phyloP scores from a whole-genome alignment of 2,329 filamentous ascomycete genomes.

The Aspergillus viridinutans region DNA sequence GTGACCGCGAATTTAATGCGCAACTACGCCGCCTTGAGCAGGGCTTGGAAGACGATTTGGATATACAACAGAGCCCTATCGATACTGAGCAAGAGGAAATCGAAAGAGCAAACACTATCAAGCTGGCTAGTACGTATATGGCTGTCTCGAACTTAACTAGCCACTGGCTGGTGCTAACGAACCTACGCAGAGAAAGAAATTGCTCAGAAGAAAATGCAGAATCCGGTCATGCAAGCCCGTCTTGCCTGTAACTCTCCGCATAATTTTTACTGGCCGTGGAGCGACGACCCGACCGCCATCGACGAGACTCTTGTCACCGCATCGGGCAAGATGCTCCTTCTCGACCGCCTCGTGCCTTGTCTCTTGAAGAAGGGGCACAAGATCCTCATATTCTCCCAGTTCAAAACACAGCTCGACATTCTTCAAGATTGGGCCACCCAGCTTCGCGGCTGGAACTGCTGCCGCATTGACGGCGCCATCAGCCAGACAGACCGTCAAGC shows the following conservation, averaged over 20 bases:
- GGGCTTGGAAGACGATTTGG: slow-evolving; percentile 56
- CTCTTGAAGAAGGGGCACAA: slow-evolving; percentile 77
- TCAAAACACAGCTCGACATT: slow-evolving; percentile 89
- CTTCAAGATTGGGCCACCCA: slow-evolving; percentile 77
- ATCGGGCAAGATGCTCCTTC: slow-evolving; percentile 91
- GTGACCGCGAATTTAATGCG: slow-evolving; percentile 78
- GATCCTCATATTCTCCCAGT: slow-evolving; percentile 93
- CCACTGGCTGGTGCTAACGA: slow-evolving; percentile 16
- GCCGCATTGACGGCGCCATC: slow-evolving; percentile 87
- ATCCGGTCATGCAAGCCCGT: slow-evolving; percentile 85
- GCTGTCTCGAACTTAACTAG: neutral
- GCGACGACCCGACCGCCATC: slow-evolving; percentile 54
- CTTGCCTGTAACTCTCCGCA: slow-evolving; percentile 91
- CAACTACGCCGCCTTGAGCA: slow-evolving; percentile 50
- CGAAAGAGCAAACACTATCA: slow-evolving; percentile 63
- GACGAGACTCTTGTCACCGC: slow-evolving; percentile 81
- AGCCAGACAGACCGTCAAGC: slow-evolving; percentile 66
- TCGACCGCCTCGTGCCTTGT: slow-evolving; percentile 76
- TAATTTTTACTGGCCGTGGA: slow-evolving; percentile 94
- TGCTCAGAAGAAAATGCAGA: slow-evolving; percentile 85
- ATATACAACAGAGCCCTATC: slow-evolving; percentile 39
- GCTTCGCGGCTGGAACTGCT: slow-evolving; percentile 75
- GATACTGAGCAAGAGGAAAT: slow-evolving; percentile 56
- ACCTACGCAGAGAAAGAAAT: slow-evolving; percentile 67
- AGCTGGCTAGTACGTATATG: slow-evolving; percentile 64